phyloP scores from a whole-genome alignment of 75 land plant species.

The Larix kaempferi region DNA sequence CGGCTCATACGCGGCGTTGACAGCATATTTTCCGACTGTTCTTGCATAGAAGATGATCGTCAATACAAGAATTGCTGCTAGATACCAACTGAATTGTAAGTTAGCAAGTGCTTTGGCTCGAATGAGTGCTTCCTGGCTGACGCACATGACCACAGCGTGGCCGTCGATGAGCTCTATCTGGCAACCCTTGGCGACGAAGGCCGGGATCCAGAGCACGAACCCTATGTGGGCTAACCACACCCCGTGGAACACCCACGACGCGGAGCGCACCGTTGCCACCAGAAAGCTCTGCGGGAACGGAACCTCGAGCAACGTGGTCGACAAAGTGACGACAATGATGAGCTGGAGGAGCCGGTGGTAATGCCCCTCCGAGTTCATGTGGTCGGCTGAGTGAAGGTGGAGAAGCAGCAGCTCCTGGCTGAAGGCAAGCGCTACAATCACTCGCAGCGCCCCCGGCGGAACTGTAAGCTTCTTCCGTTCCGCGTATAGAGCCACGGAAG shows the following conservation, averaged over 20 bases:
- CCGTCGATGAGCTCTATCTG: constrained; percentile 4
- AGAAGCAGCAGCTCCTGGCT: constrained; percentile 31
- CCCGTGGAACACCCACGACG: constrained; percentile 25
- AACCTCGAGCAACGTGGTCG: constrained; percentile 19
- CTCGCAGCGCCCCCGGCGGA: constrained; percentile 12
- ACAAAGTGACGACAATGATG: constrained; percentile 13
- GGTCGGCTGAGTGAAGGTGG: constrained; percentile 40
- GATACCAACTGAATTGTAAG: constrained; percentile 26
- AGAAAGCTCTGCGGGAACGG: constrained; percentile 11
- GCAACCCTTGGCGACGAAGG: constrained; percentile 24
- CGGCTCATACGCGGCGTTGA: no score
- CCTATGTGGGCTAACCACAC: constrained; percentile 32
- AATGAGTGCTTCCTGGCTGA: constrained; percentile 1
- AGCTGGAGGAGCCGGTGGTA: constrained; percentile 39
- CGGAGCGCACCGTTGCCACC: constrained; percentile 18
- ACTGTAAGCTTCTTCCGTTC: constrained; percentile 1
- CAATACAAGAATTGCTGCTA: constrained; percentile 10
- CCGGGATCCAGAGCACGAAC: constrained; percentile 29
- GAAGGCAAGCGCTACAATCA: constrained; percentile 22
- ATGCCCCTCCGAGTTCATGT: constrained; percentile 28
- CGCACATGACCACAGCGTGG: constrained; percentile 12
- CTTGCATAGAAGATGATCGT: background rate
- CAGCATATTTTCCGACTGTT: no score
- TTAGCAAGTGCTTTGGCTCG: constrained; percentile 27
- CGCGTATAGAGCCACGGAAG: constrained; percentile 10